phyloP scores from a whole-genome alignment of 1,139 yeast species.

The Diutina pseudorugosa region DNA sequence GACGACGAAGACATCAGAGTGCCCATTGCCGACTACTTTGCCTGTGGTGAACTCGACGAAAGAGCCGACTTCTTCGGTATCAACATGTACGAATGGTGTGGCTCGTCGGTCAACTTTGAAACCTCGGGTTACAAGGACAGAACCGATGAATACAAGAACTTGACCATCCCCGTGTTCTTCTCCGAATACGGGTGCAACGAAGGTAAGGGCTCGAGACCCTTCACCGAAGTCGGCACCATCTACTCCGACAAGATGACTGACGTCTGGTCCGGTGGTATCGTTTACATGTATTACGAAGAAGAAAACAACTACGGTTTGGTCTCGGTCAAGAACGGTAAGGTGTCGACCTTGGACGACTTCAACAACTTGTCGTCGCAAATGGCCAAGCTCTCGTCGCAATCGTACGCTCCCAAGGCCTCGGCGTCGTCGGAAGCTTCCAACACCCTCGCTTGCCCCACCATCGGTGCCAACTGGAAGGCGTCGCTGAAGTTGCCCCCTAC shows the following conservation, averaged over 20 bases:
- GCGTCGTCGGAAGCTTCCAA: conserved; percentile 17
- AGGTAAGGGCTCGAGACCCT: conserved; percentile 43
- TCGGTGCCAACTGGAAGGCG: conserved; percentile 40
- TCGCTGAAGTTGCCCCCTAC: conserved; percentile 50
- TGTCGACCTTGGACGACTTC: conserved; percentile 39
- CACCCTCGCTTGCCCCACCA: conserved; percentile 32
- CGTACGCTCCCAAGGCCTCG: conserved; percentile 18
- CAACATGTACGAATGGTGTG: conserved; percentile 92
- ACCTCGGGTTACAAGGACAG: conserved; percentile 60
- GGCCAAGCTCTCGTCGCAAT: conserved; percentile 28
- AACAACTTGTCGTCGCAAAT: conserved; percentile 43
- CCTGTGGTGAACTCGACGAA: conserved; percentile 60
- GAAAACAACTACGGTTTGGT: conserved; percentile 67
- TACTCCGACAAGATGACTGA: conserved; percentile 32
- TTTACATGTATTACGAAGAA: conserved; percentile 66
- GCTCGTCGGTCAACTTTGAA: conserved; percentile 47
- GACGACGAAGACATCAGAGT: conserved; percentile 67
- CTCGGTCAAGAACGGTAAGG: conserved; percentile 18
- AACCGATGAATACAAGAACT: conserved; percentile 46
- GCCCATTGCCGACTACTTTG: conserved; percentile 67
- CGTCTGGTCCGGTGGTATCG: conserved; percentile 84
- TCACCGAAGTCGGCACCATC: conserved; percentile 52
- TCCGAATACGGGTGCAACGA: conserved; percentile 90
- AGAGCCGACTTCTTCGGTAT: conserved; percentile 87
- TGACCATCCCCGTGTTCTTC: conserved; percentile 71